phyloP scores from a whole-genome alignment of 352 stramenopile genomes.

The Phytophthora citricola region DNA sequence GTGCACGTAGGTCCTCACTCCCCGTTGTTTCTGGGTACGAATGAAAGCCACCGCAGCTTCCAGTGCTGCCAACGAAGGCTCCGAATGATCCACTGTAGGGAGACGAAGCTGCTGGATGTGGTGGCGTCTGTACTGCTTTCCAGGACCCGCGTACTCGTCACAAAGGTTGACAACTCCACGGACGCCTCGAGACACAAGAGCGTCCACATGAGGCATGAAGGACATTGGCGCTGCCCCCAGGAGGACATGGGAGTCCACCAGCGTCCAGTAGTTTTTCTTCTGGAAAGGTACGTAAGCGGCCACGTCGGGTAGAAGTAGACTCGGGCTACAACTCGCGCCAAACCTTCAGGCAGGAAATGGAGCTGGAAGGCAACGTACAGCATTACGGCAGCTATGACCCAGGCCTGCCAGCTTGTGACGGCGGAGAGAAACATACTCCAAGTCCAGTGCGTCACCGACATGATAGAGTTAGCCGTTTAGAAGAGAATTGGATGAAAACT shows the following conservation, averaged over 20 bases:
- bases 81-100: constrained; percentile 91
- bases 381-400: constrained; percentile 16
- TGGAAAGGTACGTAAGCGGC: constrained; percentile 90
- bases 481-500: constrained; percentile 8
- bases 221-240: constrained; percentile 92
- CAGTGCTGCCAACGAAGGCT: constrained; percentile 76
- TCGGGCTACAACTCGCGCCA: constrained; percentile 82
- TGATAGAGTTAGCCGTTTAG: background rate
- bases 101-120: constrained; percentile 92
- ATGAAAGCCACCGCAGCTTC: constrained; percentile 91
- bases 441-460: constrained; percentile 23
- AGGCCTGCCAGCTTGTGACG: constrained; percentile 37
- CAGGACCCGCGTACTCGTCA: constrained; percentile 94
- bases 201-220: constrained; percentile 87
- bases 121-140: constrained; percentile 85
- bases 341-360: constrained; percentile 79
- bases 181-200: constrained; percentile 80
- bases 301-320: constrained; percentile 94
- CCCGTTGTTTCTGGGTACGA: constrained; percentile 79
- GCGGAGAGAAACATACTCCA: constrained; percentile 20
- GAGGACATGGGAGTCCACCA: constrained; percentile 93
- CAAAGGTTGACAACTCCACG: constrained; percentile 96
- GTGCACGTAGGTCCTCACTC: constrained; percentile 95
- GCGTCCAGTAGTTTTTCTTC: constrained; percentile 91
- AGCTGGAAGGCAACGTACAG: constrained; percentile 92